Base-by-base conservation (phyloP, 306 rosid species). In the Quercus mongolica region DNA sequence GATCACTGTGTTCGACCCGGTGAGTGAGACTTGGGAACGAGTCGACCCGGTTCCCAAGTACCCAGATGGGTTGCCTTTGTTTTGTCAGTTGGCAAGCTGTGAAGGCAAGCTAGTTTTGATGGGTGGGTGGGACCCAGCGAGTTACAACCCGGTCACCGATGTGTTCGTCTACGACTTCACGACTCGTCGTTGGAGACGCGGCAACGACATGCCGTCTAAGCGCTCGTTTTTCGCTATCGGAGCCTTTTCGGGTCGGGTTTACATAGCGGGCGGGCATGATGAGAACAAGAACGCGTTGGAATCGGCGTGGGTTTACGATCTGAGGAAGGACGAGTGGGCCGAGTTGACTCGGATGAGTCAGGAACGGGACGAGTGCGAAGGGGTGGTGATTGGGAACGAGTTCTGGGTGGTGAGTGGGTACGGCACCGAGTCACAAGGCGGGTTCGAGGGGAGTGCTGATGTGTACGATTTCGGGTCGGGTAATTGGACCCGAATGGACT, bases 281-380 rank as follows among this genome's bases (percentile, higher is more conserved):
- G 86, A 81, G 83, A 81, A 73, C 28, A 87, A 87, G 76, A 87
- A 87, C 67, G 90, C 90, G 1, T 41, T 83, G 38, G 49, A 35
- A 1, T 46, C 86, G 23, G 90, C 86, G 26, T 81, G 80, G 90
- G 76, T 74, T 17, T 87, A 87, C 19, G 83, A 87, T 51, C 64
- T 76, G 76, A 3, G 30, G 1, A 15, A 31, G 0, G 81, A 87
- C 5, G 84, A 79, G 46, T 87, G 90, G 90, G 3, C 15, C 5
- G 71, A 20, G 56, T 6, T 87, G 61, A 69, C 5, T 14, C 80
- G 46, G 49, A 84, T 87, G 90, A 77, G 71, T 33, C 76, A 51
- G 19, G 86, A 84, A 33, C 74, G 90, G 9, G 90, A 87, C 56
- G 90, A 87, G 79, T 87, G 90, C 44, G 84, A 87, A n/a, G 90